Evolutionary conservation across 495 filamentous ascomycete species (phyloP), one percentile per base, ranked within the genome.

Genomic region (Cenococcum geophilum): DNA sequence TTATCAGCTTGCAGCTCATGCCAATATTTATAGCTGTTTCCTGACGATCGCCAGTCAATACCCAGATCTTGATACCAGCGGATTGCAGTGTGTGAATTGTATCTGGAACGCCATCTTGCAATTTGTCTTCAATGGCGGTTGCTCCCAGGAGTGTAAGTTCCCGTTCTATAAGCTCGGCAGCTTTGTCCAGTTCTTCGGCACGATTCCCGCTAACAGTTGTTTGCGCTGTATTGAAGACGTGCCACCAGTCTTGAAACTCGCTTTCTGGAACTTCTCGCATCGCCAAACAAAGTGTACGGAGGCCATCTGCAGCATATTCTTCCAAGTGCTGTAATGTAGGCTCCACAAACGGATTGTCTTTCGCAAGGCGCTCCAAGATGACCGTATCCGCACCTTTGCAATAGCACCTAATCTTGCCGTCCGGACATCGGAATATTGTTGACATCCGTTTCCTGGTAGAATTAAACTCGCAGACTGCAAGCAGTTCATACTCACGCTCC

Each of bases 11-110:
- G 75, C 95, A 99, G 69, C 90, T 96, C 95, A 99, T 99, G 59
- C 95, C 95, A 68, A 99, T 99, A 70, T 99, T 99, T 77, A 99
- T 99, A 53, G 95, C 95, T 51, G 95, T 99, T 72, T 99, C 95
- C 72, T 99, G 95, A 69, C 95, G 82, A 78, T 99, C 95, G 68
- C 95, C 95, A 42, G 95, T 99, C 72, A 99, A 75, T 21, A 99
- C 95, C 93, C 95, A 99, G 49, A 99, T 85, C 76, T 99, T 99
- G 74, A 99, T 97, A 32, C 93, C 93, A 21, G 95, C 95, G 59
- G 89, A 88, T 71, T 99, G 95, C 10, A 99, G 82, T 0, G 92
- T 97, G 74, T 97, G 91, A 63, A 99, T 99, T 1, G 95, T 99
- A 72, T 99, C 95, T 4, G 95, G 95, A 4, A 99, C 95, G 58